These are phyloP conservation scores for Arthroderma uncinatum DNA, from an alignment of 2,329 filamentous ascomycete genomes.

Conservation along the genomic window DNA sequence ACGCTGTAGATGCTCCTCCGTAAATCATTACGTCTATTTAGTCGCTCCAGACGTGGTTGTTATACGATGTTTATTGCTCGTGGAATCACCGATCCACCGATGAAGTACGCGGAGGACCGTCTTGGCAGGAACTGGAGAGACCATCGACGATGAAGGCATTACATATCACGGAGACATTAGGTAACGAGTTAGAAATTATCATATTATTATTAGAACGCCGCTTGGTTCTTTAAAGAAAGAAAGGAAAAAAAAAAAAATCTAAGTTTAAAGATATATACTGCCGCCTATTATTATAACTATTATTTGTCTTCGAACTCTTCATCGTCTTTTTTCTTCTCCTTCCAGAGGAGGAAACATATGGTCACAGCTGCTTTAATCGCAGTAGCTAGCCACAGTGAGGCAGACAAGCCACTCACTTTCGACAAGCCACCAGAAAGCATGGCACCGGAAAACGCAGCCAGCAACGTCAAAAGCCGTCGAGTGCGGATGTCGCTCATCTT, in stretches of 20 bases:
- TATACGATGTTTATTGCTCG: not conserved
- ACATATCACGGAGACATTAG: not conserved
- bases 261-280: not conserved
- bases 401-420: conserved; percentile 26
- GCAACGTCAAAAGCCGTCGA: conserved; percentile 26
- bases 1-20: not conserved
- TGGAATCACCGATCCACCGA: not conserved
- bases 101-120: not conserved
- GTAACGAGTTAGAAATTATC: not conserved
- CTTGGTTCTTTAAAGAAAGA: not conserved
- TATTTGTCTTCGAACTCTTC: conserved; percentile 1
- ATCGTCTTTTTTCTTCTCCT: conserved; percentile 10
- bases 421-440: conserved; percentile 33
- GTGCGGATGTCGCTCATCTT: conserved; percentile 25
- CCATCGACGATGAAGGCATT: not conserved
- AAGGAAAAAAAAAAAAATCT: not conserved
- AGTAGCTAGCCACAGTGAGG: conserved; percentile 33
- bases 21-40: not conserved
- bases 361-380: conserved; percentile 28
- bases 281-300: not conserved
- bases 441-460: conserved; percentile 31
- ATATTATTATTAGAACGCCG: not conserved
- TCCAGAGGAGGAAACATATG: conserved; percentile 30
- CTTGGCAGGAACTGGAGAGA: not conserved
- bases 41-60: not conserved